Evolutionary conservation across 257 asterid species (phyloP), one percentile per base, ranked within the genome.

Genomic region (Penstemon eatonii): DNA sequence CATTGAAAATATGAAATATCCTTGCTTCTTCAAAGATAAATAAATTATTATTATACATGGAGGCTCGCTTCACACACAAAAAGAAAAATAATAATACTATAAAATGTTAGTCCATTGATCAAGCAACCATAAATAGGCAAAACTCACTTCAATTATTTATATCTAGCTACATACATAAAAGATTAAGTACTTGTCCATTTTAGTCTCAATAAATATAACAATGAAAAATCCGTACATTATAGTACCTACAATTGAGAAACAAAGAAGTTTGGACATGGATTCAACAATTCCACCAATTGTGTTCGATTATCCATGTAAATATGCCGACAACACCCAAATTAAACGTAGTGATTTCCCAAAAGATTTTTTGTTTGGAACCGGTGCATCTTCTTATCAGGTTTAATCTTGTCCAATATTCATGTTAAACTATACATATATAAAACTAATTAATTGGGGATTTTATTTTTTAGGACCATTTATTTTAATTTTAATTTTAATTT

Each of bases 321-420:
- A 54, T 36, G 71, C n/a, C 1, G 71, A 65, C 33, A 69, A 50
- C 12, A 65, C 10, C 1, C 12, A 11, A 18, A 72, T 77, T 36
- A 42, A 55, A 37, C 78, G 81, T 9, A 50, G 45, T 44, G 73
- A 77, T 52, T 77, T 77, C 54, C 78, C 81, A 8, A 45, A 63
- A 6, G 75, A 67, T 63, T 77, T 77, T 53, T 51, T 72, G 7
- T 77, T 77, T 44, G 81, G 81, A 67, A 73, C 74, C 3, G 75
- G 69, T 56, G 64, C 81, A 1, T 76, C 81, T 54, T 67, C 81
- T 38, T 76, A 71, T 52, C 81, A 76, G 81, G 81, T 72, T 59
- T 50, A 6, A 11, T 11, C 33, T 25, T 25, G 2, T 25, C 33
- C 33, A 51, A 11, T 4, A 51, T 4, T 9, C n/a, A 10, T 15